Percentiles rank a stretch among this genome's conserved stretches.
These are phyloP conservation scores for Sisymbrium altissimum DNA, from an alignment of 345 rosid genomes.

Conservation along the genomic window DNA sequence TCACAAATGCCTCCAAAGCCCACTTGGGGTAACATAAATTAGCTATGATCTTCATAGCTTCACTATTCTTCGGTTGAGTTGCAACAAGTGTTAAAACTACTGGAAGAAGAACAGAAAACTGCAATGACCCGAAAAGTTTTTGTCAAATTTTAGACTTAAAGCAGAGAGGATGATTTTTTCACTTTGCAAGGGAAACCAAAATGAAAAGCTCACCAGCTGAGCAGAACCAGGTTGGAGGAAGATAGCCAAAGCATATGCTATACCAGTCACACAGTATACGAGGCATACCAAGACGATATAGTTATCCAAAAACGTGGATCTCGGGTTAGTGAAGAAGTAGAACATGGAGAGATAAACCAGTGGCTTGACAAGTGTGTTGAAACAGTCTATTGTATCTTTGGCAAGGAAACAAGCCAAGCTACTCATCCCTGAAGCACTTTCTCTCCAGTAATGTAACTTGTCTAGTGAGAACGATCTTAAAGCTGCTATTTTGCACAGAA, in stretches of 20 bases:
- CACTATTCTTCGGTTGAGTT: conserved; percentile 42
- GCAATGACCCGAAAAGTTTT: conserved; percentile 24
- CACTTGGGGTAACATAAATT: conserved; percentile 81
- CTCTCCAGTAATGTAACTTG: conserved; percentile 93
- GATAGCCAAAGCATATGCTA: conserved; percentile 83
- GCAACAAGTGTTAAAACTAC: conserved; percentile 93
- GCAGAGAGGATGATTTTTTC: neutral
- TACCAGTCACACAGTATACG: conserved; percentile 91
- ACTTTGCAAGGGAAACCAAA: neutral
- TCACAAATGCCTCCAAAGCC: conserved; percentile 84
- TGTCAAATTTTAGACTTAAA: conserved; percentile 1
- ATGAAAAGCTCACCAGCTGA: conserved; percentile 68
- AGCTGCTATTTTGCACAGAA: conserved; percentile 86
- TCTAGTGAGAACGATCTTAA: conserved; percentile 86
- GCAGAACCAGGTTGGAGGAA: conserved; percentile 79
- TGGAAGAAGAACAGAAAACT: conserved; percentile 97
- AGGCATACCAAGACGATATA: conserved; percentile 78
- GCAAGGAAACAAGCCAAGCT: conserved; percentile 90
- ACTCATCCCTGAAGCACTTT: conserved; percentile 91
- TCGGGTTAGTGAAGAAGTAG: conserved; percentile 87
- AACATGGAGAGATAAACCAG: conserved; percentile 89
- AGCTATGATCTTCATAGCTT: conserved; percentile 39
- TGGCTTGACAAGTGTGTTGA: conserved; percentile 77
- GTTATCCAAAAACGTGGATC: conserved; percentile 76
- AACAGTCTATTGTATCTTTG: conserved; percentile 83